These are phyloP conservation scores for Apiospora marii DNA, from an alignment of 2,329 filamentous ascomycete species.

Conservation along the genomic window DNA sequence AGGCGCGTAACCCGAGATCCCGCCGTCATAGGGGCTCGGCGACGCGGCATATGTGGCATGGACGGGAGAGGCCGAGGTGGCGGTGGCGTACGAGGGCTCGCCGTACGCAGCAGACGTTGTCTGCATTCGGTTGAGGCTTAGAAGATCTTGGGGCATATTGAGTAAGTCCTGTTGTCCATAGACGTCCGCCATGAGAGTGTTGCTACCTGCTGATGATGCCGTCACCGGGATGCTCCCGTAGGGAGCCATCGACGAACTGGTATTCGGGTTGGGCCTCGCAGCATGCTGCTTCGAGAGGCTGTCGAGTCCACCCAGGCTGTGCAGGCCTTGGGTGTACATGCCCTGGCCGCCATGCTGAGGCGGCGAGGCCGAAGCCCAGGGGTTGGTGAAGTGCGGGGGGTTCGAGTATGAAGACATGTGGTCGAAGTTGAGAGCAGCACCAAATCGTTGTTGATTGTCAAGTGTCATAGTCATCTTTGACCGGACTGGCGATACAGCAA, in stretches of 20 bases:
- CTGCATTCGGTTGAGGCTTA: constrained; percentile 71
- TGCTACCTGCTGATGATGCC: constrained; percentile 76
- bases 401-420: constrained; percentile 73
- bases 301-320: constrained; percentile 64
- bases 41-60: constrained; percentile 71
- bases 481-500: constrained; percentile 32
- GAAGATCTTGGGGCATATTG: constrained; percentile 76
- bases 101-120: constrained; percentile 72
- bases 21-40: constrained; percentile 72
- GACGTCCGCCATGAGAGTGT: constrained; percentile 65
- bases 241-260: constrained; percentile 70
- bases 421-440: constrained; percentile 79
- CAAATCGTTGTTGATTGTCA: constrained; percentile 87
- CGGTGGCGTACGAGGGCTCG: constrained; percentile 72
- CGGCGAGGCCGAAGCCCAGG: constrained; percentile 75
- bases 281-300: constrained; percentile 65
- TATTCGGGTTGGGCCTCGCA: constrained; percentile 65
- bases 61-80: constrained; percentile 72
- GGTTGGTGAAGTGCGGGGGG: constrained; percentile 86
- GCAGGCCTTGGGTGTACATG: constrained; percentile 70
- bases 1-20: constrained; percentile 74
- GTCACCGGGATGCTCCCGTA: constrained; percentile 77
- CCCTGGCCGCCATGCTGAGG: constrained; percentile 61
- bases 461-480: constrained; percentile 92
- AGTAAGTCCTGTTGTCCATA: constrained; percentile 72